phyloP scores from a whole-genome alignment of 2,329 filamentous ascomycete species.

The Diaporthe velutina region DNA sequence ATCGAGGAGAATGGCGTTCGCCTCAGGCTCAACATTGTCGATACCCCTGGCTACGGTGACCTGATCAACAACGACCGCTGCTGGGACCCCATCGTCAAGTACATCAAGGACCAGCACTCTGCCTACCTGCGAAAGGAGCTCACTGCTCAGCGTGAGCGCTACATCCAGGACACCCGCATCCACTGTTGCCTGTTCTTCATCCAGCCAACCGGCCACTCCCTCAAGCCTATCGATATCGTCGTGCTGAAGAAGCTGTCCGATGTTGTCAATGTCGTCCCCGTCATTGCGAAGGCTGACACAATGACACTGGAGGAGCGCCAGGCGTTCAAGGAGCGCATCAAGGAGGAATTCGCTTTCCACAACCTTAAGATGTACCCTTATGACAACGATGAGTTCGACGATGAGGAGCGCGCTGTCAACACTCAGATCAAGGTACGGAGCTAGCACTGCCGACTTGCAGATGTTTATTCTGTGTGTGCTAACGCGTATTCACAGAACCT shows the following conservation, averaged over 20 bases:
- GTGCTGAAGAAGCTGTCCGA: conserved; percentile 99
- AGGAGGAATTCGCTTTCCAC: conserved; percentile 99
- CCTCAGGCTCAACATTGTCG: conserved; percentile 97
- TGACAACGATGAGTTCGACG: conserved; percentile 98
- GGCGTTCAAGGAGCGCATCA: conserved; percentile 98
- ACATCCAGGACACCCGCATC: conserved; percentile 99
- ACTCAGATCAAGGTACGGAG: conserved; percentile 89
- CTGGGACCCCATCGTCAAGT: conserved; percentile 99
- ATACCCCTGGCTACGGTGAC: conserved; percentile 98
- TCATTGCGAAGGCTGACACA: conserved; percentile 98
- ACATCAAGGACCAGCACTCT: conserved; percentile 99
- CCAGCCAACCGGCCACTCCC: conserved; percentile 95
- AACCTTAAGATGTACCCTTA: conserved; percentile 99
- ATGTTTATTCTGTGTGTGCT: conserved; percentile 44
- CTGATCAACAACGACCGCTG: conserved; percentile 99
- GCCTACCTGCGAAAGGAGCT: conserved; percentile 99
- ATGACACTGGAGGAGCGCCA: conserved; percentile 95
- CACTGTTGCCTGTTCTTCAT: conserved; percentile 99
- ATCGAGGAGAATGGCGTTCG: conserved; percentile 99
- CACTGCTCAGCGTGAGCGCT: conserved; percentile 97
- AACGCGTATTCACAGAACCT: conserved; percentile 73
- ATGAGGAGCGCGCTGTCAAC: conserved; percentile 94
- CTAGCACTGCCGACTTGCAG: not conserved
- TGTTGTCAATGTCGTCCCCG: conserved; percentile 98
- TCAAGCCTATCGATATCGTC: conserved; percentile 99